Base-by-base conservation (phyloP, 2,329 filamentous ascomycete species). In the Microcyclospora tardicrescens region DNA sequence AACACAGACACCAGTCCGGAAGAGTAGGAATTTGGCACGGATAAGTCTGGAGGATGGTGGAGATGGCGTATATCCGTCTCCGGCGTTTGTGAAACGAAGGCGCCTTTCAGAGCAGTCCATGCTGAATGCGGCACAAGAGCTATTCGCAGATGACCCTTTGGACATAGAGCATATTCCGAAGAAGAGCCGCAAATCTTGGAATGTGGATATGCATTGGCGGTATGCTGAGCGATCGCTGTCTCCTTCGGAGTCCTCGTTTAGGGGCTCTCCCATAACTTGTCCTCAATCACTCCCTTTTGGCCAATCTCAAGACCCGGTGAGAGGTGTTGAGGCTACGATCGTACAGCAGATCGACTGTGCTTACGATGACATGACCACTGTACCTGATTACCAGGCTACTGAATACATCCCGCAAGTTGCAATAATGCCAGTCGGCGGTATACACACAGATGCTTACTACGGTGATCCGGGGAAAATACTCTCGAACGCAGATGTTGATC, bases 41-140 rank as follows among this genome's bases (percentile, higher is more conserved):
- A 35, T 37, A 33, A 49, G 47, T 34, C 30, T 51, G n/a, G 44
- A 42, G n/a, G 44, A 42, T 27, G 41, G 36, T 16, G 38, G 36
- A 10, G 19, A 35, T 2, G 45, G 44, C 16, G 42, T 80, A 48
- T 91, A 77, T 63, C 67, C 73, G 4, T 93, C 85, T 2, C 86
- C 86, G 0, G 83, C 84, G 0, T 93, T 93, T 49, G 62, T 84
- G 14, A 87, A 82, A 57, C 71, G 80, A 9, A 71, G 75, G 11
- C 70, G 81, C 39, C 64, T 81, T 3, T 86, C 81, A 0, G 80
- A 80, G 40, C 79, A 79, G 1, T 74, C 76, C 0, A 61, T 81
- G 1, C 75, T 80, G 36, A 75, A 81, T 46, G 70, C 70, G 4
- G 69, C 69, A 1, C 71, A 76, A 45, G 78, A 86, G 50, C 72